Percentiles rank a stretch among this genome's conserved stretches.
Conservation (phyloP, 2,329 filamentous ascomycete genomes). For the Pseudopithomyces chartarum region DNA sequence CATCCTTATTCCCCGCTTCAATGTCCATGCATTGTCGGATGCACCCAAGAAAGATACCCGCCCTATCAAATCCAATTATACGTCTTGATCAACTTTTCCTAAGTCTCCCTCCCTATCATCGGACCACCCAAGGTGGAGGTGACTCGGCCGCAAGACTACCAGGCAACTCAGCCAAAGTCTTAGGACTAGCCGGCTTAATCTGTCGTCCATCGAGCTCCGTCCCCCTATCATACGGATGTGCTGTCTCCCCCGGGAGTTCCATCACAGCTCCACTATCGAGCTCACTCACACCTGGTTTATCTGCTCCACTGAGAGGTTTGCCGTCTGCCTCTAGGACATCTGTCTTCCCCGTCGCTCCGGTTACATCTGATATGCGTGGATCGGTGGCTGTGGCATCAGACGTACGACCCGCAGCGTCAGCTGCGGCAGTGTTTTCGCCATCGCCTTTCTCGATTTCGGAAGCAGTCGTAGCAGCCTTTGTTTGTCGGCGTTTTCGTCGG, state of each 20-base stretch:
- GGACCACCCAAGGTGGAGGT: neutral
- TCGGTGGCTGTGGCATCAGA: neutral
- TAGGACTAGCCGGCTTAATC: neutral
- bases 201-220: neutral
- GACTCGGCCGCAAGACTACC: conserved; percentile 1
- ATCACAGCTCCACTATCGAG: conserved; percentile 3
- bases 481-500: conserved; percentile 1
- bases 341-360: neutral
- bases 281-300: conserved; percentile 2
- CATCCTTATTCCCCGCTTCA: too few relatives aligned
- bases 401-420: neutral
- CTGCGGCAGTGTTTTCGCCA: neutral
- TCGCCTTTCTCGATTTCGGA: conserved; percentile 1
- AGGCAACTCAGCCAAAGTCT: neutral
- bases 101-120: neutral
- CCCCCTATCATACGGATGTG: neutral
- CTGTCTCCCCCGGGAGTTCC: neutral
- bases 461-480: neutral
- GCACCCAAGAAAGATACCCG: too few relatives aligned
- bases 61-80: too few relatives aligned
- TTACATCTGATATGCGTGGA: conserved; percentile 1
- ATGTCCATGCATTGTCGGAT: too few relatives aligned
- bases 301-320: neutral
- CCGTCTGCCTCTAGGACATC: neutral
- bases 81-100: too few relatives aligned